Base-by-base conservation (phyloP, 2,329 filamentous ascomycete species). In the Blastomyces silverae region DNA sequence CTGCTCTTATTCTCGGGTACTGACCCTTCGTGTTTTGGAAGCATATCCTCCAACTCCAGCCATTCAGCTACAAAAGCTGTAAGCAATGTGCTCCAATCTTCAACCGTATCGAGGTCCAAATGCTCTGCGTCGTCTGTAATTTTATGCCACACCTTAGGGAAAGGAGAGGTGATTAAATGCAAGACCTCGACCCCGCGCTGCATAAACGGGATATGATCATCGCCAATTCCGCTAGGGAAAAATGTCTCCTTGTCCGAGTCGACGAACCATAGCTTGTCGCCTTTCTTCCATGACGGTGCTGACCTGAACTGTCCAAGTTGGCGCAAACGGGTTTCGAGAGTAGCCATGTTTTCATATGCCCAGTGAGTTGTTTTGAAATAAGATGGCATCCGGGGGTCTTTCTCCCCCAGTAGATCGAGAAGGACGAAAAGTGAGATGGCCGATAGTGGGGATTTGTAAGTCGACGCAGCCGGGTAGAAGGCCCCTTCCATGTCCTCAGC, bases 181-280 rank as follows among this genome's bases (percentile, higher is more conserved):
- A 99, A 76, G 20, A 97, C 83, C 37, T 95, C 88, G 0, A 97
- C 93, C 1, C 94, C 94, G 46, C 91, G 85, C 46, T 80, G 80
- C 82, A 97, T 86, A 71, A 99, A 99, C 0, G 94, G 94, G 5
- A 97, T 76, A 74, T 99, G 94, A 72, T 99, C 94, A 73, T 99
- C 94, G 67, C 87, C 82, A 11, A 96, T 85, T 17, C 80, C 76
- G 53, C 67, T 68, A 77, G 71, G 90, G 83, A 42, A 78, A 73
- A 58, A 74, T 72, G 44, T 79, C 75, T 73, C 74, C 75, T 87
- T 90, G 25, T 81, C 78, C 1, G 79, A 73, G 53, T 95, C 88
- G 7, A 83, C 79, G 4, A 97, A 79, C 73, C 96, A 96, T 0
- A 77, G 74, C 53, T 73, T 70, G n/a, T 73, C 70, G 8, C 42